Percentiles rank a stretch among this genome's conserved stretches.
These are phyloP conservation scores for Stagonosporopsis rhizophila DNA, from an alignment of 2,329 filamentous ascomycete species.

Conservation along the genomic window DNA sequence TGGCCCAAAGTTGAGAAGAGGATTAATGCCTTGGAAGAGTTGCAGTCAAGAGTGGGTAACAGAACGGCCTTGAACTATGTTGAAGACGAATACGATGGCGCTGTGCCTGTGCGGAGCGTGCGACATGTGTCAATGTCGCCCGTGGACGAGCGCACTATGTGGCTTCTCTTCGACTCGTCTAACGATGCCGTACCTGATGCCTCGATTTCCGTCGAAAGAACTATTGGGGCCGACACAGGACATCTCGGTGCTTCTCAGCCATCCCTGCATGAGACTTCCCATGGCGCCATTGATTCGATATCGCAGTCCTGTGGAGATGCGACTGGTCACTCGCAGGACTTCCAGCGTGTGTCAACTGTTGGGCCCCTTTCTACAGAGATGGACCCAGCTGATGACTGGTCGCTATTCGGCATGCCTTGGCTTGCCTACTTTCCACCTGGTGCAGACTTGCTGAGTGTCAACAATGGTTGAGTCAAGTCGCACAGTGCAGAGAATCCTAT, in stretches of 20 bases:
- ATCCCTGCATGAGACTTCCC: background rate
- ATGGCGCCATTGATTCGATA: background rate
- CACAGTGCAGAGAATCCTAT: too few relatives aligned
- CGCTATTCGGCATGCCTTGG: background rate
- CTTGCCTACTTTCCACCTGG: background rate
- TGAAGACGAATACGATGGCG: background rate
- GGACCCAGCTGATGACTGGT: background rate
- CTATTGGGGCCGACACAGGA: background rate
- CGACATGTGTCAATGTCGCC: background rate
- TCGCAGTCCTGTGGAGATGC: background rate
- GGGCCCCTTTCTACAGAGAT: background rate
- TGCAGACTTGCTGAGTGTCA: background rate
- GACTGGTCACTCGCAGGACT: background rate
- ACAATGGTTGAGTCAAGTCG: too few relatives aligned
- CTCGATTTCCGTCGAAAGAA: background rate
- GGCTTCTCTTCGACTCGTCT: background rate
- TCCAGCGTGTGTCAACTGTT: background rate
- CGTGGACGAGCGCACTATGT: background rate
- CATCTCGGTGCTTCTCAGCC: background rate
- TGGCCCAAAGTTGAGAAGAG: background rate
- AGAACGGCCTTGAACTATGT: background rate
- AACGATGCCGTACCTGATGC: background rate
- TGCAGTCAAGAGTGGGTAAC: background rate
- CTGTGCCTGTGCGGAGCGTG: background rate
- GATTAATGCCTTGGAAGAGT: background rate